A percentile compares a stretch with the other conserved stretches of the same genome.
These are phyloP conservation scores for Boletus subparvulus DNA, from an alignment of 768 basidiomycete genomes.

Conservation along the genomic window DNA sequence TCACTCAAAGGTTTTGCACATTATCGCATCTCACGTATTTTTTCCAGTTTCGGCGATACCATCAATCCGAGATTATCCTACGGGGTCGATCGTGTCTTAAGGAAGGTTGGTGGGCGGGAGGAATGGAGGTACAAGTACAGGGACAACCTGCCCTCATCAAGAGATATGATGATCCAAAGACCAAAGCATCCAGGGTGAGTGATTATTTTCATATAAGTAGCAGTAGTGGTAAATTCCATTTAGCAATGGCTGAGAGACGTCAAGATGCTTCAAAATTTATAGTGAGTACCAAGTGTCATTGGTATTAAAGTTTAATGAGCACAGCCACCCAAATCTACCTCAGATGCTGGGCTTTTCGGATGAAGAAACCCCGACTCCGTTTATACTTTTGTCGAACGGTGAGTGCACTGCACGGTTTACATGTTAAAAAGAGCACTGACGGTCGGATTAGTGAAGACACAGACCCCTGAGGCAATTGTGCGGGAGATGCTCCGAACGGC, in stretches of 20 bases:
- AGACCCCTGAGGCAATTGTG: conserved; percentile 41
- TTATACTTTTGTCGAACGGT: conserved; percentile 54
- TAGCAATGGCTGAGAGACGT: conserved; percentile 53
- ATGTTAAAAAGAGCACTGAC: neutral
- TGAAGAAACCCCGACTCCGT: conserved; percentile 45
- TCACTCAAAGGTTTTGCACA: too few species aligned
- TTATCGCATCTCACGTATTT: conserved; percentile 6
- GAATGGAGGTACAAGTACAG: conserved; percentile 39
- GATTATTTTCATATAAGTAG: neutral
- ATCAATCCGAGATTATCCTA: conserved; percentile 48
- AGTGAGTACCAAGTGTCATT: conserved; percentile 32
- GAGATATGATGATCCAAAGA: conserved; percentile 41
- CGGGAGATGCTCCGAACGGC: conserved; percentile 35
- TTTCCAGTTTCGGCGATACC: conserved; percentile 48
- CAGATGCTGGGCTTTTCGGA: conserved; percentile 53
- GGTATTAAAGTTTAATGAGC: neutral
- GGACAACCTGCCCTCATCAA: conserved; percentile 44
- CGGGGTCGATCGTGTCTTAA: conserved; percentile 37
- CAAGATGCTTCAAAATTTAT: conserved; percentile 49
- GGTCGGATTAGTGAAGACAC: conserved; percentile 39
- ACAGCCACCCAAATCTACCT: conserved; percentile 52
- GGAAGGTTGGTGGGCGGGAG: conserved; percentile 51
- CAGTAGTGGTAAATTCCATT: neutral
- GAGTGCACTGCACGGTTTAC: neutral
- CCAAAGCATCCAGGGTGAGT: conserved; percentile 34